phyloP scores from a whole-genome alignment of 805 yeast genomes.

The Blastobotrys parvus region DNA sequence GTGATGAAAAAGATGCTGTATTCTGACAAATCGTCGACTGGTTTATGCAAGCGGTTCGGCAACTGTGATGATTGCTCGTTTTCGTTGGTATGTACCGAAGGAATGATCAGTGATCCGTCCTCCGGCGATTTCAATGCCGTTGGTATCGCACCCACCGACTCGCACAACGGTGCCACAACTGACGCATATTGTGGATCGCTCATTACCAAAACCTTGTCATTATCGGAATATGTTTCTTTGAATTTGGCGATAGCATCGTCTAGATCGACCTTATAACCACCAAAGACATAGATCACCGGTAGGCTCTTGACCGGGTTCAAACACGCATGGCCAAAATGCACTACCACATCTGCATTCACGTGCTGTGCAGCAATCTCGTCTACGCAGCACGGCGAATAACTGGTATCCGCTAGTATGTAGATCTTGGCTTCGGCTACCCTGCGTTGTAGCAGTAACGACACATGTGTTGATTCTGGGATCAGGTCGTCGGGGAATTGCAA shows the following conservation, averaged over 20 bases:
- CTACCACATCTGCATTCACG: slow-evolving; percentile 72
- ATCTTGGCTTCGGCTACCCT: slow-evolving; percentile 25
- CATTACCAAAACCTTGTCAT: slow-evolving; percentile 45
- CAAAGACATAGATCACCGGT: slow-evolving; percentile 70
- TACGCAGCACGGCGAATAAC: slow-evolving; percentile 90
- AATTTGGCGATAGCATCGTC: slow-evolving; percentile 35
- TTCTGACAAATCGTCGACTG: slow-evolving; percentile 29
- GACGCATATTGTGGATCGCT: slow-evolving; percentile 63
- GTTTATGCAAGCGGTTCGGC: slow-evolving; percentile 19
- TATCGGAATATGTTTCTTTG: slow-evolving; percentile 32
- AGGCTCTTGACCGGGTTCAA: slow-evolving; percentile 65
- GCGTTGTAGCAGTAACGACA: slow-evolving; percentile 37
- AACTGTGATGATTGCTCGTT: not conserved
- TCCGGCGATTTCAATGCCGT: slow-evolving; percentile 15
- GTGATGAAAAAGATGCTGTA: slow-evolving; percentile 58
- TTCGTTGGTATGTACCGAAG: not conserved
- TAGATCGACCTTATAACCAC: slow-evolving; percentile 41
- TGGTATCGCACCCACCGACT: slow-evolving; percentile 26
- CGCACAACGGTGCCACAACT: slow-evolving; percentile 34
- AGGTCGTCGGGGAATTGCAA: slow-evolving; percentile 85
- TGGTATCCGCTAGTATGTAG: slow-evolving; percentile 91
- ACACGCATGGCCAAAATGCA: slow-evolving; percentile 95
- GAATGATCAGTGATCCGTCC: not conserved
- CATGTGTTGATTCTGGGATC: slow-evolving; percentile 68
- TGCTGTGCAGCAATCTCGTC: slow-evolving; percentile 97